A percentile compares a stretch with the other conserved stretches of the same genome.
These are phyloP conservation scores for Epichloe amarillans DNA, from an alignment of 2,329 filamentous ascomycete species.

Conservation along the genomic window DNA sequence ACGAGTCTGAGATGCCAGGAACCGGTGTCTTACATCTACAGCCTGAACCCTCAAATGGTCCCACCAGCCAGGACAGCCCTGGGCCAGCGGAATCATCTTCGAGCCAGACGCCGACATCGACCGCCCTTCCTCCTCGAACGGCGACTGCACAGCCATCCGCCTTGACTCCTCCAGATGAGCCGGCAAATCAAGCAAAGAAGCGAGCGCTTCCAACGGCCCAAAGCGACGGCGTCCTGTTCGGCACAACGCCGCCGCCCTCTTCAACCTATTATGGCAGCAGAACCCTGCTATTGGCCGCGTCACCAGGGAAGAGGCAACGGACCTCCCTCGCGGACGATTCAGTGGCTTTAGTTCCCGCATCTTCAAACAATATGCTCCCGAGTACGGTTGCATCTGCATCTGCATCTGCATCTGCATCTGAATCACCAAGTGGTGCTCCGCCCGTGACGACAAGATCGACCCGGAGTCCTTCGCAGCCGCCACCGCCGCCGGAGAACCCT, in stretches of 20 bases:
- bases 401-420: neutral
- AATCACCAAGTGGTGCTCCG: constrained; percentile 1
- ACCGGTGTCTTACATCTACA: constrained; percentile 33
- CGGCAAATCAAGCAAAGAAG: constrained; percentile 29
- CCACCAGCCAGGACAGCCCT: constrained; percentile 13
- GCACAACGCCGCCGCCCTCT: constrained; percentile 11
- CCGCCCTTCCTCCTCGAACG: constrained; percentile 25
- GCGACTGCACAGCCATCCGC: constrained; percentile 29
- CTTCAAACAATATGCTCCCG: neutral
- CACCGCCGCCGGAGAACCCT: neutral
- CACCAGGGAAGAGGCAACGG: constrained; percentile 21
- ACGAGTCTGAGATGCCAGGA: constrained; percentile 35
- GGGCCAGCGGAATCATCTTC: constrained; percentile 14
- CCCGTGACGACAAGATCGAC: neutral
- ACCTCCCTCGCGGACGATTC: constrained; percentile 15
- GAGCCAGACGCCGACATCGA: constrained; percentile 19
- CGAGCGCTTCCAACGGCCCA: constrained; percentile 18
- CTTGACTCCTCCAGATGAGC: constrained; percentile 43
- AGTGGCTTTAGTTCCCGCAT: neutral
- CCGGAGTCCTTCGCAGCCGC: neutral
- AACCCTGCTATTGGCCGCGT: constrained; percentile 17
- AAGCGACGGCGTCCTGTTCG: constrained; percentile 7
- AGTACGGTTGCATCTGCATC: neutral
- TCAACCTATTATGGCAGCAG: constrained; percentile 17
- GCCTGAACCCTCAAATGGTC: constrained; percentile 18